phyloP scores from a whole-genome alignment of 2,329 filamentous ascomycete species.

The Penicillium psychrosexuale region DNA sequence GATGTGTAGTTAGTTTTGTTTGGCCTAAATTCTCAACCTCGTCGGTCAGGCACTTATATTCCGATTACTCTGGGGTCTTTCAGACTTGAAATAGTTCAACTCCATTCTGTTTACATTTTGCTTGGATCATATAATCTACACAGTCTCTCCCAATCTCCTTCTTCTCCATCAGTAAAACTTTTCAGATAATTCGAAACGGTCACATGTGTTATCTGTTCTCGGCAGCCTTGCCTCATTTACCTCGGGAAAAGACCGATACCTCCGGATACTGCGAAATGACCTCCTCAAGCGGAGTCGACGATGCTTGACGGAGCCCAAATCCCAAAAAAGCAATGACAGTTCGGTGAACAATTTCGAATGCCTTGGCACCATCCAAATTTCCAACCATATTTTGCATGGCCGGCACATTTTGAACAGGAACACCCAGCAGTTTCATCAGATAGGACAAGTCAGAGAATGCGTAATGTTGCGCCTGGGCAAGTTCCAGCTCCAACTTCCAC shows the following conservation, averaged over 20 bases:
- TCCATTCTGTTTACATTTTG: no score
- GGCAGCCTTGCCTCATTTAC: neutral
- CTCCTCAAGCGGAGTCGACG: neutral
- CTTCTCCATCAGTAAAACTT: neutral
- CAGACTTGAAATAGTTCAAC: no score
- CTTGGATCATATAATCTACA: neutral
- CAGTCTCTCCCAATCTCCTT: neutral
- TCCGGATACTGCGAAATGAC: neutral
- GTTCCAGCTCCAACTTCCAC: conserved; percentile 17
- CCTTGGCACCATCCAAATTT: neutral
- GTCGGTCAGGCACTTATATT: no score
- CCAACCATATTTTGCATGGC: neutral
- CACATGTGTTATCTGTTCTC: neutral
- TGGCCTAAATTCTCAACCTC: no score
- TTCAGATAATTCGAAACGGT: no score
- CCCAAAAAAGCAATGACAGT: neutral
- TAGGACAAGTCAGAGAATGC: conserved; percentile 16
- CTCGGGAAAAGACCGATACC: neutral
- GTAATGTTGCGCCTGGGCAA: conserved; percentile 16
- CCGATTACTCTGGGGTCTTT: no score
- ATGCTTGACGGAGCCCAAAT: neutral
- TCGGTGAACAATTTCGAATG: neutral
- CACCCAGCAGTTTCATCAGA: conserved; percentile 19
- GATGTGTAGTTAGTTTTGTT: no score
- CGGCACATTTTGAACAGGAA: neutral